These are phyloP conservation scores for Phytopythium oedochilum DNA, from an alignment of 352 stramenopile genomes.

Conservation along the genomic window DNA sequence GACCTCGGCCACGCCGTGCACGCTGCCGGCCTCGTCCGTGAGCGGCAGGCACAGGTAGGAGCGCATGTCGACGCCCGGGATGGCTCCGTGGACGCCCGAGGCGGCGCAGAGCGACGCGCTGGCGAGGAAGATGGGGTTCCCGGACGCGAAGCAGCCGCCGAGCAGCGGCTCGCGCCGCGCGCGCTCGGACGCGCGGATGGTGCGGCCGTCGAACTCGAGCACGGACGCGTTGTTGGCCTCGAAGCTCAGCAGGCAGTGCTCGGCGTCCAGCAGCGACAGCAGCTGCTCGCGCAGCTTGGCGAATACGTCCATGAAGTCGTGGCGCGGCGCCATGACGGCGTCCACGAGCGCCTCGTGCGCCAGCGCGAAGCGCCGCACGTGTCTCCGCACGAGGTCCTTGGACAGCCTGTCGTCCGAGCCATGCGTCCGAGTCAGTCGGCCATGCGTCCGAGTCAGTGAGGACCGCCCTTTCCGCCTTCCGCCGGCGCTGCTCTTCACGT, in stretches of 20 bases:
- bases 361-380: constrained; percentile 42
- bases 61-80: constrained; percentile 36
- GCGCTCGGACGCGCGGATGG: constrained; percentile 34
- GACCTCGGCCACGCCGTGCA: constrained; percentile 60
- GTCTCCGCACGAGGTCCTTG: constrained; percentile 37
- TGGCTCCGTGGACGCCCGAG: constrained; percentile 15
- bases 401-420: constrained; percentile 31
- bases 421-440: neutral
- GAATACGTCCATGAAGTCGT: constrained; percentile 49
- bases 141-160: constrained; percentile 15
- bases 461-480: neutral
- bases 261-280: constrained; percentile 50
- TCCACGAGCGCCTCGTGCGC: constrained; percentile 51
- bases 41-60: constrained; percentile 74
- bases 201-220: constrained; percentile 56
- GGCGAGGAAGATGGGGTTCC: constrained; percentile 35
- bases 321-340: constrained; percentile 30
- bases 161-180: constrained; percentile 18
- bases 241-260: constrained; percentile 60
- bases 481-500: neutral
- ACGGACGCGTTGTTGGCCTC: constrained; percentile 38
- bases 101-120: constrained; percentile 15
- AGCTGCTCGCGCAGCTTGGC: constrained; percentile 62
- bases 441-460: neutral
- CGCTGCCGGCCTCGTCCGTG: constrained; percentile 37